Conservation (phyloP, 495 filamentous ascomycete species). For the Xylaria intraflava region DNA sequence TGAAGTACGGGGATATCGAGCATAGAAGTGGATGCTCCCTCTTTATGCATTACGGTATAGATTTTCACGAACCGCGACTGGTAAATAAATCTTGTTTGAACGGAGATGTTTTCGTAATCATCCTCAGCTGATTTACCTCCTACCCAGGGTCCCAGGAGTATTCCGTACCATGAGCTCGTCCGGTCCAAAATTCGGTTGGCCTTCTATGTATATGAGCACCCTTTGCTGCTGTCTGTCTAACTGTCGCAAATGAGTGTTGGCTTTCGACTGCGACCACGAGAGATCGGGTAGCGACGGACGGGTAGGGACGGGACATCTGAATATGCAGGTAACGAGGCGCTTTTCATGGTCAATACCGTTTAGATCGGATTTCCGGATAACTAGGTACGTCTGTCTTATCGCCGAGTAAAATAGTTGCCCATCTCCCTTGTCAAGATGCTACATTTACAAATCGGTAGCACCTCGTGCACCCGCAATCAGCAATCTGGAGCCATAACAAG, state of each 20-base stretch:
- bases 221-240: too few species aligned
- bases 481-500: slow-evolving; percentile 1
- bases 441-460: background rate
- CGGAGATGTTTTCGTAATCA: background rate
- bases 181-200: too few species aligned
- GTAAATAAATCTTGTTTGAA: background rate
- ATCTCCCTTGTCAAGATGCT: background rate
- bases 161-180: too few species aligned
- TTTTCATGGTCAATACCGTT: too few species aligned
- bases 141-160: too few species aligned
- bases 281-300: too few species aligned
- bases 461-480: background rate
- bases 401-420: background rate
- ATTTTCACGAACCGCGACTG: background rate
- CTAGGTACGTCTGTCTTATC: background rate
- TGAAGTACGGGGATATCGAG: slow-evolving; percentile 22
- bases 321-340: too few species aligned
- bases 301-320: too few species aligned
- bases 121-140: background rate
- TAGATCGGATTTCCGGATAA: too few species aligned
- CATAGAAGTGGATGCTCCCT: slow-evolving; percentile 15
- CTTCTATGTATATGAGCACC: too few species aligned
- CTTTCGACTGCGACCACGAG: too few species aligned
- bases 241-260: too few species aligned
- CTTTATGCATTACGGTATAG: slow-evolving; percentile 23